These are phyloP conservation scores for Boletus sp. DNA, from an alignment of 768 basidiomycete species.

Conservation along the genomic window DNA sequence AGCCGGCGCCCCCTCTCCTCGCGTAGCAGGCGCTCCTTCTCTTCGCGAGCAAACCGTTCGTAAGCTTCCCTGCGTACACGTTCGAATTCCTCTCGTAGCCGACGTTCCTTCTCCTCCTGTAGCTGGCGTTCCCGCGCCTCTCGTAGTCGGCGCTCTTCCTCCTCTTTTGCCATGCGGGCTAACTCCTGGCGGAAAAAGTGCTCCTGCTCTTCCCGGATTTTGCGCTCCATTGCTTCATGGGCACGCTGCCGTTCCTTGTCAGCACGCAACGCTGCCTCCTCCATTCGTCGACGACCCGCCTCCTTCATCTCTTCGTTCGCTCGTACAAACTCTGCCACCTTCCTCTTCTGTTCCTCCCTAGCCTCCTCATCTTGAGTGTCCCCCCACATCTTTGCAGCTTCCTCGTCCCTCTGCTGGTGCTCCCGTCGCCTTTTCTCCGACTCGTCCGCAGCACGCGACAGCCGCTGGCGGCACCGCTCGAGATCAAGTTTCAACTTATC, in stretches of 20 bases:
- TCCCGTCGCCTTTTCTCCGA: conserved; percentile 11
- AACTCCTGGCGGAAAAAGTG: conserved; percentile 1
- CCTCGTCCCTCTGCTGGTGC: conserved; percentile 19
- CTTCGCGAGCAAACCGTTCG: no score
- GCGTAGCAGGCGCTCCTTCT: neutral
- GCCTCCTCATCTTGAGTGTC: conserved; percentile 15
- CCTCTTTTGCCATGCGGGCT: conserved; percentile 14
- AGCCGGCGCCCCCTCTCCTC: conserved; percentile 9
- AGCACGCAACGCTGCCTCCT: conserved; percentile 14
- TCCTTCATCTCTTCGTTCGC: conserved; percentile 4
- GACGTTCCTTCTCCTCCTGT: conserved; percentile 1
- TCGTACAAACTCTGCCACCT: conserved; percentile 22
- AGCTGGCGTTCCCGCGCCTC: conserved; percentile 13
- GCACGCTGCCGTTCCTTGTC: conserved; percentile 17
- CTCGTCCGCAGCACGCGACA: conserved; percentile 23
- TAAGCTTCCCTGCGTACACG: neutral
- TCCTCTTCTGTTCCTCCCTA: conserved; percentile 12
- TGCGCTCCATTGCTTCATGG: conserved; percentile 25
- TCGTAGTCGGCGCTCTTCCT: conserved; percentile 6
- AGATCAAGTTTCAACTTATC: conserved; percentile 12
- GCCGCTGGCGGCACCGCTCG: conserved; percentile 19
- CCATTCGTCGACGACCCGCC: conserved; percentile 3
- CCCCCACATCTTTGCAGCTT: conserved; percentile 17
- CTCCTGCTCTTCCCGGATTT: conserved; percentile 23
- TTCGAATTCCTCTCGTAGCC: conserved; percentile 7